Percentiles rank a stretch among this genome's conserved stretches.
These are phyloP conservation scores for Aegilops sharonensis DNA, from an alignment of 176 grass and related monocot genomes.

Conservation along the genomic window DNA sequence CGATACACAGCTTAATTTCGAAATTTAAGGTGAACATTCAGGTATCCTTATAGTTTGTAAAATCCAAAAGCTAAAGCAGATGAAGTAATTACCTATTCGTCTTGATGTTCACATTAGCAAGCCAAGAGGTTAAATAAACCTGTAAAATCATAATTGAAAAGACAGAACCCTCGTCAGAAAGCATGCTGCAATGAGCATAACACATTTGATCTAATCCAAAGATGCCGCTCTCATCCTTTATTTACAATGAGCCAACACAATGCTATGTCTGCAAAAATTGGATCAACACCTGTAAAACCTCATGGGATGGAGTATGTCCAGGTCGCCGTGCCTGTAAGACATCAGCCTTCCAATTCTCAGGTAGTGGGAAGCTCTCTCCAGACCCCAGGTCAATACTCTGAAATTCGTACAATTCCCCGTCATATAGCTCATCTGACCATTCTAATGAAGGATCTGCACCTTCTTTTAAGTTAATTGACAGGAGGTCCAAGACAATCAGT, in stretches of 20 bases:
- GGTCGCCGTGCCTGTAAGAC: constrained; percentile 14
- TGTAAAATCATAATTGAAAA: constrained; percentile 29
- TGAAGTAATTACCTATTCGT: constrained; percentile 36
- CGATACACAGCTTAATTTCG: background rate
- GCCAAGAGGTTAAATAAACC: constrained; percentile 64
- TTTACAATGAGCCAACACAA: background rate
- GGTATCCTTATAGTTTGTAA: background rate
- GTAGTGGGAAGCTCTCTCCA: constrained; percentile 39
- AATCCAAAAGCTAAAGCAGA: background rate
- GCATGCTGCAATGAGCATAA: background rate
- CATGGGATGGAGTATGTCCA: constrained; percentile 30
- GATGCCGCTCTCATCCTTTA: constrained; percentile 2
- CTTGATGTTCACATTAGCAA: constrained; percentile 60
- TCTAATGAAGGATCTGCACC: constrained; percentile 13
- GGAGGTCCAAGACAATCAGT: constrained; percentile 57
- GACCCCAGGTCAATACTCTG: constrained; percentile 50
- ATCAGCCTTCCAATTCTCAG: constrained; percentile 37
- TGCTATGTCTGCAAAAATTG: background rate
- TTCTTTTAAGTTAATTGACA: constrained; percentile 48
- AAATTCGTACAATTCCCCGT: constrained; percentile 58
- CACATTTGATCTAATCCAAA: constrained; percentile 17
- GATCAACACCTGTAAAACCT: constrained; percentile 58
- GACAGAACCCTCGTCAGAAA: constrained; percentile 5
- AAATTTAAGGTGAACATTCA: background rate
- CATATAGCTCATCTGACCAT: constrained; percentile 67